Conservation (phyloP, 2,329 filamentous ascomycete species). For the Raffaelea albimanens region DNA sequence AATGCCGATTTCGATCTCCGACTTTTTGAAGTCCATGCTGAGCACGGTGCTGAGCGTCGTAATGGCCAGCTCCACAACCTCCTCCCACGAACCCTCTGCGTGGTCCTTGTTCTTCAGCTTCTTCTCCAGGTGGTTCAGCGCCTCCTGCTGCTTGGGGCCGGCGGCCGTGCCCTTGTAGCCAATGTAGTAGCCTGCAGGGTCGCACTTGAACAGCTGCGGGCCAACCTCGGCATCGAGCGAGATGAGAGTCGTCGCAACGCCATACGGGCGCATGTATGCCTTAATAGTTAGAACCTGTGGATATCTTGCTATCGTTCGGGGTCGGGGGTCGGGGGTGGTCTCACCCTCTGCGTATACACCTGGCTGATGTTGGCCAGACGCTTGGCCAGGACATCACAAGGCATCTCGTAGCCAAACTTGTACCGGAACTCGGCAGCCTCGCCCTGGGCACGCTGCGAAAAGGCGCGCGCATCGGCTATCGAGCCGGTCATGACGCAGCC, state of each 20-base stretch:
- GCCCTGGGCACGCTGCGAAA: slow-evolving; percentile 82
- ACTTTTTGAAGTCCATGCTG: slow-evolving; percentile 99
- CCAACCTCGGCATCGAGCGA: slow-evolving; percentile 87
- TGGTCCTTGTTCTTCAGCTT: slow-evolving; percentile 98
- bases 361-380: slow-evolving; percentile 97
- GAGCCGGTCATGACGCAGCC: slow-evolving; percentile 98
- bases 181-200: slow-evolving; percentile 94
- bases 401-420: slow-evolving; percentile 99
- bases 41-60: slow-evolving; percentile 90
- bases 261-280: slow-evolving; percentile 97
- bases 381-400: slow-evolving; percentile 92
- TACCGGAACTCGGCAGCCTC: slow-evolving; percentile 98
- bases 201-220: slow-evolving; percentile 95
- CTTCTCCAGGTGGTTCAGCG: slow-evolving; percentile 97
- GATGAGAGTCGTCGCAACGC: slow-evolving; percentile 90
- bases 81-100: slow-evolving; percentile 88
- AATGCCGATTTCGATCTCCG: slow-evolving; percentile 95
- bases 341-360: slow-evolving; percentile 93
- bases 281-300: too few species aligned
- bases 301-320: too few species aligned
- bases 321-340: too few species aligned
- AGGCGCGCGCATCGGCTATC: slow-evolving; percentile 92
- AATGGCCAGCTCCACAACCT: slow-evolving; percentile 95
- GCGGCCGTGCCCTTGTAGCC: slow-evolving; percentile 98
- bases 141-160: slow-evolving; percentile 97